These are phyloP conservation scores for Cordyceps fumosorosea DNA, from an alignment of 2,329 filamentous ascomycete species.

Conservation along the genomic window DNA sequence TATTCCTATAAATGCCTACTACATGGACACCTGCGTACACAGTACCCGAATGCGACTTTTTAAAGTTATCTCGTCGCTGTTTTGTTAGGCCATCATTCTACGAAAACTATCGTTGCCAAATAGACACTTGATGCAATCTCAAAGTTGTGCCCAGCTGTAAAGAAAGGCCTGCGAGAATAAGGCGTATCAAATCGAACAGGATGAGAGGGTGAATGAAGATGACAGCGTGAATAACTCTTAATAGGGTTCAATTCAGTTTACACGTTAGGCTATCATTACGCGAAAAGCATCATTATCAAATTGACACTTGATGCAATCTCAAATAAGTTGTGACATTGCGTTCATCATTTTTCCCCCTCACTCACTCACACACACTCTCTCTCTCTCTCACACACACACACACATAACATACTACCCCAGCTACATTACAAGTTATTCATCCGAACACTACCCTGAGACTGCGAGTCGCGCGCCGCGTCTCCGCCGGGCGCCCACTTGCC, in stretches of 20 bases:
- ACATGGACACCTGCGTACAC: too few species aligned
- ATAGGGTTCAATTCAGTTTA: neutral
- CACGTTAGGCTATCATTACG: neutral
- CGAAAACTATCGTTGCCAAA: too few species aligned
- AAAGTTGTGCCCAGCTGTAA: too few species aligned
- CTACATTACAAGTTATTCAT: constrained; percentile 11
- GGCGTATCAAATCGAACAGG: too few species aligned
- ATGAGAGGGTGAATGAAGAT: too few species aligned
- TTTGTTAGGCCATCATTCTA: too few species aligned
- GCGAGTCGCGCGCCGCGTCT: constrained; percentile 15
- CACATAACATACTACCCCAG: neutral
- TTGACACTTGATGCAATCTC: neutral
- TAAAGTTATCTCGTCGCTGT: too few species aligned
- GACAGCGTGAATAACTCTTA: neutral
- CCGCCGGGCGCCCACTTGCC: constrained; percentile 22
- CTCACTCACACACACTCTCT: neutral
- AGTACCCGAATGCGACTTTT: too few species aligned
- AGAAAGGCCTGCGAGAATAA: too few species aligned
- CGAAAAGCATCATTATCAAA: neutral
- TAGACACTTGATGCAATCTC: too few species aligned
- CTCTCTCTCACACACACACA: neutral
- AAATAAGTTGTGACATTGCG: neutral
- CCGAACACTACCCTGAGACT: constrained; percentile 15
- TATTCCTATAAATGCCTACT: too few species aligned
- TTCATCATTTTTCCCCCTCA: neutral